phyloP scores from a whole-genome alignment of 192 early-diverging fungal genomes.

The Coemansia javaensis region DNA sequence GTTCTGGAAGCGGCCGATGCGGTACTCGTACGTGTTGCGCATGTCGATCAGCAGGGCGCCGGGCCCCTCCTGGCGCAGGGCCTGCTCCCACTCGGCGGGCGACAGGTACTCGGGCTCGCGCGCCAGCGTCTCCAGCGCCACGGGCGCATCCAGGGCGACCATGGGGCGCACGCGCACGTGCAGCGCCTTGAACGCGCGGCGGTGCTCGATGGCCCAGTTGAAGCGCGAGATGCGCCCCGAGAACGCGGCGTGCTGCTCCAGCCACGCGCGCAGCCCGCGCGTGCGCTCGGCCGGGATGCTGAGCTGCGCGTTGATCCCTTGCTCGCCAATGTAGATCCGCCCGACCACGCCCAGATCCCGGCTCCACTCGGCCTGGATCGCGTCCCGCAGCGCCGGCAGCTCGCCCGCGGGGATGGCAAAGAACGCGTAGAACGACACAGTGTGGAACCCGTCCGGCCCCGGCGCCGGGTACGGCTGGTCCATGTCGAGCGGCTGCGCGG shows the following conservation, averaged over 20 bases:
- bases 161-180: slow-evolving; percentile 64
- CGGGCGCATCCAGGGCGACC: slow-evolving; percentile 55
- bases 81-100: slow-evolving; percentile 64
- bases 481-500: slow-evolving; percentile 21
- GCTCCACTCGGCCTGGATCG: slow-evolving; percentile 36
- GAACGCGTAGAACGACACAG: slow-evolving; percentile 47
- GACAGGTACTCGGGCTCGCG: slow-evolving; percentile 63
- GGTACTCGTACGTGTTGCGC: slow-evolving; percentile 73
- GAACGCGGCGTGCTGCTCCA: slow-evolving; percentile 30
- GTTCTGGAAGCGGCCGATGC: slow-evolving; percentile 67
- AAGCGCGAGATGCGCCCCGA: slow-evolving; percentile 43
- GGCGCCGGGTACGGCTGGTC: slow-evolving; percentile 37
- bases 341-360: slow-evolving; percentile 56
- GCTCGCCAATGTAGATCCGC: slow-evolving; percentile 65
- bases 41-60: slow-evolving; percentile 63
- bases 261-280: slow-evolving; percentile 52
- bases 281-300: slow-evolving; percentile 57
- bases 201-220: slow-evolving; percentile 63
- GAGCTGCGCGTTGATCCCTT: slow-evolving; percentile 81
- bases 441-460: slow-evolving; percentile 26
- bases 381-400: slow-evolving; percentile 6
- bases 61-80: slow-evolving; percentile 25
- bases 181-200: slow-evolving; percentile 58
- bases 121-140: slow-evolving; percentile 52
- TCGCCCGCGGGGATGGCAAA: slow-evolving; percentile 12